Percentiles rank a stretch among this genome's conserved stretches.
Evolutionary conservation across 1,284 basidiomycete species (phyloP).

Genomic region (Cutaneotrichosporon sp.): DNA sequence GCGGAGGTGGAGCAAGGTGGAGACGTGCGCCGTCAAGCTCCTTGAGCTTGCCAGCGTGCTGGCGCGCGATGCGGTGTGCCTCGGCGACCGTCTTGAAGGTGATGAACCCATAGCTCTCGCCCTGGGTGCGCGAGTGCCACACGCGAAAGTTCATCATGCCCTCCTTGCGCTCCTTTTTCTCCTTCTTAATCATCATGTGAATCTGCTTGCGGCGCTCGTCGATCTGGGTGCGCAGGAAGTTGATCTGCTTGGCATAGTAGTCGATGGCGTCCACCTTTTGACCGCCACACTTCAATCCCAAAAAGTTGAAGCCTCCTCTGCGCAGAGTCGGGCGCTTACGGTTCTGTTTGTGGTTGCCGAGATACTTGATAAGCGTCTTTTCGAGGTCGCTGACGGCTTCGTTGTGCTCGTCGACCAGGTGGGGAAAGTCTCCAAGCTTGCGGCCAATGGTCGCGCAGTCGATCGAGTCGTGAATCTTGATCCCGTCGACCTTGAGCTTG

Average conservation of each 20-base stretch:
- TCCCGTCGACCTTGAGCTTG: conserved; percentile 54
- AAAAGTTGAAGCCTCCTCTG: conserved; percentile 65
- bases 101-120: conserved; percentile 88
- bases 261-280: conserved; percentile 73
- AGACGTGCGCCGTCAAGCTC: conserved; percentile 45
- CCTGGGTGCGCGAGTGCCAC: conserved; percentile 34
- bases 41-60: conserved; percentile 40
- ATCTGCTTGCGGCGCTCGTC: conserved; percentile 70
- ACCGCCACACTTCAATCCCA: conserved; percentile 54
- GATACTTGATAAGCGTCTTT: conserved; percentile 71
- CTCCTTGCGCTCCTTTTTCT: conserved; percentile 39
- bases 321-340: conserved; percentile 68
- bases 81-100: conserved; percentile 89
- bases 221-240: conserved; percentile 59
- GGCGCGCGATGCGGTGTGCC: conserved; percentile 53
- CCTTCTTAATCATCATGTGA: conserved; percentile 52
- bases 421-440: conserved; percentile 46
- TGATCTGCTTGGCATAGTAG: conserved; percentile 67
- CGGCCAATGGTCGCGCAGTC: conserved; percentile 39
- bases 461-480: conserved; percentile 47
- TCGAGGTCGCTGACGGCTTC: conserved; percentile 78
- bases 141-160: not conserved
- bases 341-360: conserved; percentile 68
- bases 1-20: conserved; percentile 41
- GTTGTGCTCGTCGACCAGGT: conserved; percentile 65